Base-by-base conservation (phyloP, 2,329 filamentous ascomycete genomes). In the Aspergillus sp. region DNA sequence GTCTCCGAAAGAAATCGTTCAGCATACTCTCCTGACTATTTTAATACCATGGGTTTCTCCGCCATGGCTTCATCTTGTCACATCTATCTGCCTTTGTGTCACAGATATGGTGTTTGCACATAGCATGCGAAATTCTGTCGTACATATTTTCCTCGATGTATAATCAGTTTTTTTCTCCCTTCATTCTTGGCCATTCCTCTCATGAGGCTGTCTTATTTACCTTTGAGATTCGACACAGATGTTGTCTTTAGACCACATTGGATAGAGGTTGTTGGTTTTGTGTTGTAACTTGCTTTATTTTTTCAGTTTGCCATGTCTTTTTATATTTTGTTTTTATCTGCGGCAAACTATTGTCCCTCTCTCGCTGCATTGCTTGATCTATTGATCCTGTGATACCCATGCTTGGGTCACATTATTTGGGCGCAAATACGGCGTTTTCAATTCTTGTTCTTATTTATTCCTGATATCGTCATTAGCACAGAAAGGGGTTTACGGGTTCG, bases 1-100 rank as follows among this genome's bases (percentile, higher is more conserved):
- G 66, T 42, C 53, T 72, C 43, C 57, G 67, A 39, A 72, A 70
- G 53, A 72, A 70, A 50, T 68, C 65, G 6, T 71, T 70, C 44
- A 68, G 61, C 52, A 61, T 69, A 46, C 47, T 54, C 32, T 56
- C 52, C 27, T 54, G 40, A 51, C 31, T 33, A 6, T 33, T 33
- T 44, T n/a, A 32, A n/a, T 9, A n/a, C 32, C 39, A 37, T 27
- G 19, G 2, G 19, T 19, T 19, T 4, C 19, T 4, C 19, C 19
- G 4, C 19, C 19, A 19, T 19, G 19, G 19, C 4, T 19, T 19
- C 27, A 33, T 32, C 37, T 43, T 48, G 48, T 44, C 46, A 19
- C 19, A 19, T 19, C 19, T 19, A 19, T 19, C 19, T 19, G 19
- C 19, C 19, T 4, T 19, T 19, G 19, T 19, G 19, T 19, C 19